These are phyloP conservation scores for Globisporangium lucens DNA, from an alignment of 352 stramenopile genomes.

Conservation along the genomic window DNA sequence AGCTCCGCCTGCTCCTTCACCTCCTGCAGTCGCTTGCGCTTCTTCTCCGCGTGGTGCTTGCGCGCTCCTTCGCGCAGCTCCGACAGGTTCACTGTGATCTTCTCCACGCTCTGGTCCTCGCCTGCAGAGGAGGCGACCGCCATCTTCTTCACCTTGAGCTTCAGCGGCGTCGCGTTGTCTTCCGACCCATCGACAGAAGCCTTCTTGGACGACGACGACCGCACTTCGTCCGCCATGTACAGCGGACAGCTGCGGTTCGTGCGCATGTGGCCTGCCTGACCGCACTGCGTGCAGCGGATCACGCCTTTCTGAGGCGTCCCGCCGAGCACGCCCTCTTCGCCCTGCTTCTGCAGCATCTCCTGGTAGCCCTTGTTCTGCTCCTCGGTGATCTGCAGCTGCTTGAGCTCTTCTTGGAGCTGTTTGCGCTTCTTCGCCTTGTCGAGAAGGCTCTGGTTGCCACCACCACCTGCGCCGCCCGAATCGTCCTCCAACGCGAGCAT, in stretches of 20 bases:
- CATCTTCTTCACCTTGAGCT: conserved; percentile 63
- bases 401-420: conserved; percentile 83
- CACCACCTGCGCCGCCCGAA: background rate
- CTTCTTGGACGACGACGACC: conserved; percentile 30
- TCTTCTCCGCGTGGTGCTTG: conserved; percentile 78
- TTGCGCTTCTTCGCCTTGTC: conserved; percentile 81
- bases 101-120: conserved; percentile 22
- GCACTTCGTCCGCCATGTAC: conserved; percentile 71
- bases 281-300: conserved; percentile 80
- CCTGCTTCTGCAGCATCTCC: conserved; percentile 77
- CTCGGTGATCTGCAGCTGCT: conserved; percentile 79
- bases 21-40: conserved; percentile 73
- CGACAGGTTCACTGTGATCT: conserved; percentile 76
- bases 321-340: conserved; percentile 37
- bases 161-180: conserved; percentile 29
- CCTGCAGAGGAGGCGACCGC: background rate
- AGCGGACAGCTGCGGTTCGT: conserved; percentile 81
- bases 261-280: conserved; percentile 78
- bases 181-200: conserved; percentile 10
- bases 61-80: conserved; percentile 71
- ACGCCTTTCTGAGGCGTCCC: conserved; percentile 50
- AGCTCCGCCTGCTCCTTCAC: conserved; percentile 71
- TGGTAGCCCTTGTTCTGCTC: conserved; percentile 81
- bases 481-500: conserved; percentile 73
- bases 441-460: conserved; percentile 27